phyloP scores from a whole-genome alignment of 108 stramenopile genomes.

The Aureococcus anophagefferens region DNA sequence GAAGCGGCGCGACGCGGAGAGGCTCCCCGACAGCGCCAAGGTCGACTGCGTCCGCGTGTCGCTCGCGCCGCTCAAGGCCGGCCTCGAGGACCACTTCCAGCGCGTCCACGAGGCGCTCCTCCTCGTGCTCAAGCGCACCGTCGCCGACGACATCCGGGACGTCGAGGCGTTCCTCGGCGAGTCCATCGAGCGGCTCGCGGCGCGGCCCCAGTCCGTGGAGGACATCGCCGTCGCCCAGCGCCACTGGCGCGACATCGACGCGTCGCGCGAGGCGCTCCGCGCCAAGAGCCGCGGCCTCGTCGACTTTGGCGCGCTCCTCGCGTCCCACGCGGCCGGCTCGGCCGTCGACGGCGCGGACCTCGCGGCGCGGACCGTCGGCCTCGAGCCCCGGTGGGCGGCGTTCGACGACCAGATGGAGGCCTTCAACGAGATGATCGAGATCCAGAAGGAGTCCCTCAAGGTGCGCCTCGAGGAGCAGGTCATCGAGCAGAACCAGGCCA shows the following conservation, averaged over 20 bases:
- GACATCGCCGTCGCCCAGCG: constrained; percentile 44
- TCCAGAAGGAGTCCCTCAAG: constrained; percentile 49
- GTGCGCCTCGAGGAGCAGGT: constrained; percentile 36
- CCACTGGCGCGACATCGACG: constrained; percentile 41
- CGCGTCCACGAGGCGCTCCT: constrained; percentile 41
- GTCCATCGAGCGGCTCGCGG: constrained; percentile 27
- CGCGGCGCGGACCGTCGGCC: constrained; percentile 15
- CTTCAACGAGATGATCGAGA: constrained; percentile 50
- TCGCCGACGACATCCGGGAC: constrained; percentile 28
- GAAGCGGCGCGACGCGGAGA: constrained; percentile 41
- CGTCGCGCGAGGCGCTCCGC: constrained; percentile 16
- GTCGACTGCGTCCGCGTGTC: constrained; percentile 47
- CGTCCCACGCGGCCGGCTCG: constrained; percentile 31
- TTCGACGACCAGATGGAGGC: constrained; percentile 48
- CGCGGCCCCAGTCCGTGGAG: constrained; percentile 37
- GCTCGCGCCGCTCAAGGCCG: constrained; percentile 36
- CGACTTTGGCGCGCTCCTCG: constrained; percentile 29
- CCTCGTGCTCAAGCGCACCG: constrained; percentile 28
- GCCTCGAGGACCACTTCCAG: constrained; percentile 40
- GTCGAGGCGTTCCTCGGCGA: constrained; percentile 37
- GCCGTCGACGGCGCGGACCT: constrained; percentile 20
- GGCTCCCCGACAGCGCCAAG: constrained; percentile 34
- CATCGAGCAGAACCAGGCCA: constrained; percentile 7
- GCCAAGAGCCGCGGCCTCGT: constrained; percentile 12
- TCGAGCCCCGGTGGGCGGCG: constrained; percentile 44